A percentile compares a stretch with the other conserved stretches of the same genome.
phyloP scores from a whole-genome alignment of 352 stramenopile species.

The Globisporangium spiculum region DNA sequence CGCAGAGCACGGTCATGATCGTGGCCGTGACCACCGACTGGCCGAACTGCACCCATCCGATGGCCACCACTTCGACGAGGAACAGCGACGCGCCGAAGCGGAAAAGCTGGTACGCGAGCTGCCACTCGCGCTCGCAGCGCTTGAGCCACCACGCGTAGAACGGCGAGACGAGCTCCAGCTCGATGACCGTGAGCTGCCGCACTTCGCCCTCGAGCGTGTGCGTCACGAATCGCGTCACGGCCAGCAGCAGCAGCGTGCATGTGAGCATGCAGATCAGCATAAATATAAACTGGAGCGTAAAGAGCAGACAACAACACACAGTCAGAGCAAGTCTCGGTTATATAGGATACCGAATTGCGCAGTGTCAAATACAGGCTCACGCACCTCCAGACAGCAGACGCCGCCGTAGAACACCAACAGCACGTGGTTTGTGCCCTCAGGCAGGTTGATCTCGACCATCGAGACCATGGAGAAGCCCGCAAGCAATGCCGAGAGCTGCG shows the following conservation, averaged over 20 bases:
- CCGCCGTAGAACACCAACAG: constrained; percentile 62
- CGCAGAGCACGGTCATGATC: constrained; percentile 52
- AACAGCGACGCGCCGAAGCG: constrained; percentile 55
- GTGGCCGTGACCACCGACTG: constrained; percentile 34
- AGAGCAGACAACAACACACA: not conserved
- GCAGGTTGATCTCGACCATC: constrained; percentile 66
- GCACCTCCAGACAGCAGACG: constrained; percentile 52
- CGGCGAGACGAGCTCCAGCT: constrained; percentile 68
- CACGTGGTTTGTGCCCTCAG: constrained; percentile 35
- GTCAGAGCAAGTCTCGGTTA: not conserved
- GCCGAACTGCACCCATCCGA: constrained; percentile 62
- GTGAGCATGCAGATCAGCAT: constrained; percentile 75
- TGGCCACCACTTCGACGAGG: constrained; percentile 49
- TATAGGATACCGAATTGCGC: not conserved
- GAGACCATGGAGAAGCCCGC: constrained; percentile 72
- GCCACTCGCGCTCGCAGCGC: constrained; percentile 74
- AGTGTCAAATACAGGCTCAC: constrained; percentile 9
- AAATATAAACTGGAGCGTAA: constrained; percentile 49
- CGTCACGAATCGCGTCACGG: constrained; percentile 73
- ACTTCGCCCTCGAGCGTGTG: constrained; percentile 78
- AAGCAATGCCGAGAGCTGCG: constrained; percentile 63
- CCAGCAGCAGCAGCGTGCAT: constrained; percentile 67
- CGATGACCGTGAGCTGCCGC: constrained; percentile 36
- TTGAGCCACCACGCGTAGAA: constrained; percentile 68
- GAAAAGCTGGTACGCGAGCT: constrained; percentile 71